These are phyloP conservation scores for Cucurbita moschata DNA, from an alignment of 306 rosid genomes.

Conservation along the genomic window DNA sequence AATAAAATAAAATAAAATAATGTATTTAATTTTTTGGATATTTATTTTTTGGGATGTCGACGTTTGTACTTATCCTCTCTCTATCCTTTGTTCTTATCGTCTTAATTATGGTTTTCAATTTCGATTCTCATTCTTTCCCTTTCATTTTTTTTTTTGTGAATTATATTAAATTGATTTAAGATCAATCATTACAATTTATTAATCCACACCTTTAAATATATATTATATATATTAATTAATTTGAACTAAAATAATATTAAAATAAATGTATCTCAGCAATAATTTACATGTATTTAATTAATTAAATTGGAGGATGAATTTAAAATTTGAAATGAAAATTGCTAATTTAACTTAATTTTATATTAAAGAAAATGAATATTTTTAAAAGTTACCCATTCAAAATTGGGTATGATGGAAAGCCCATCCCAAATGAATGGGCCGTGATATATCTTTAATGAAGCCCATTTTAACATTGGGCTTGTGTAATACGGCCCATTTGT, in stretches of 20 bases:
- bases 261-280: too few relatives aligned
- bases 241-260: too few relatives aligned
- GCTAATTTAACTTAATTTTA: too few relatives aligned
- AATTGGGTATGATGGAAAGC: too few relatives aligned
- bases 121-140: neutral
- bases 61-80: conserved; percentile 43
- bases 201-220: too few relatives aligned
- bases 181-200: neutral
- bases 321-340: too few relatives aligned
- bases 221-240: too few relatives aligned
- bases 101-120: neutral
- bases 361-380: too few relatives aligned
- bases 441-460: neutral
- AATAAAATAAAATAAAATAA: neutral
- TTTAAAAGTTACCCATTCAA: too few relatives aligned
- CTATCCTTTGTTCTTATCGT: conserved; percentile 25
- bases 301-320: too few relatives aligned
- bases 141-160: neutral
- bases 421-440: too few relatives aligned
- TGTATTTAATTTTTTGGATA: neutral
- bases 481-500: neutral
- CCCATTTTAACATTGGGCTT: neutral
- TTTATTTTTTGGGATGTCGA: conserved; percentile 18
- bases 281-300: too few relatives aligned
- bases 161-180: neutral